These are phyloP conservation scores for Podaxis sp. DNA, from an alignment of 768 basidiomycete species.

Conservation along the genomic window DNA sequence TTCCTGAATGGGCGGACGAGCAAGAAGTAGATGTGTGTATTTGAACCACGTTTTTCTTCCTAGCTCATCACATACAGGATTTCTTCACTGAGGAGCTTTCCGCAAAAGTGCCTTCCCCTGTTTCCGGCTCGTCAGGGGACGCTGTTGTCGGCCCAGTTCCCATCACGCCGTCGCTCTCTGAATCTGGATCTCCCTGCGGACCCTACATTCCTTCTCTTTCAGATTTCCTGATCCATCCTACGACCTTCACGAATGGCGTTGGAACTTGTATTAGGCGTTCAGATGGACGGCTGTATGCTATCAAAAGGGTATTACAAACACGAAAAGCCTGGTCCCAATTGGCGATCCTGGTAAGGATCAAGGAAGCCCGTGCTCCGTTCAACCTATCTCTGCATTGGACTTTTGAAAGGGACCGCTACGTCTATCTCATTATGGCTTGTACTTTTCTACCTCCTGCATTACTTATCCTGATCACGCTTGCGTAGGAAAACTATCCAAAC, in stretches of 20 bases:
- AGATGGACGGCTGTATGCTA: constrained; percentile 12
- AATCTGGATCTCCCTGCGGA: neutral
- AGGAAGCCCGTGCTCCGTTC: neutral
- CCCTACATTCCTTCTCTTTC: neutral
- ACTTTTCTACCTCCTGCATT: neutral
- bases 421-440: constrained; percentile 12
- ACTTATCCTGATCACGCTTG: neutral
- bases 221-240: constrained; percentile 2
- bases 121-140: neutral
- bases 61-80: neutral
- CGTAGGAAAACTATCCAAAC: constrained; percentile 34
- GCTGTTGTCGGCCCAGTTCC: neutral
- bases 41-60: neutral
- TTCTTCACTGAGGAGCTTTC: neutral
- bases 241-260: neutral
- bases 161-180: neutral
- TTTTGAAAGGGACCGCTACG: constrained; percentile 6
- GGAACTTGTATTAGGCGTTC: constrained; percentile 10
- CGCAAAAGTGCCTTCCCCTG: neutral
- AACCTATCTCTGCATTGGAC: neutral
- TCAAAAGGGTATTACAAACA: constrained; percentile 9
- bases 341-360: constrained; percentile 7
- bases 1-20: constrained; percentile 8
- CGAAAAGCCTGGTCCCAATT: constrained; percentile 11
- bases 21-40: neutral